Base-by-base conservation (phyloP, 2,329 filamentous ascomycete genomes). In the Geosmithia morbida region DNA sequence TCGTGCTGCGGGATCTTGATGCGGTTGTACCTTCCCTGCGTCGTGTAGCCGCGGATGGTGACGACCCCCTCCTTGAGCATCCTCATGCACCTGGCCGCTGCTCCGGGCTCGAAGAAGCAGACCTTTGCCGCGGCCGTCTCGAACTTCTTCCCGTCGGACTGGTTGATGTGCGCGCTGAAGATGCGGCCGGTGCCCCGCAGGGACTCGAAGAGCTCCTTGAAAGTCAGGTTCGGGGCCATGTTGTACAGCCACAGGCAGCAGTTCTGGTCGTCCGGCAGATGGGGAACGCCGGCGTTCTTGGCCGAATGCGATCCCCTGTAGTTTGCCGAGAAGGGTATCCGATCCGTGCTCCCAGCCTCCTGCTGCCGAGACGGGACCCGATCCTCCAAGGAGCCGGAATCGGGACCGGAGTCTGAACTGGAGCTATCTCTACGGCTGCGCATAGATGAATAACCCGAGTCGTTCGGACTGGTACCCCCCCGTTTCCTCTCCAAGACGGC, bases 171-270 rank as follows among this genome's bases (percentile, higher is more conserved):
- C 2, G 63, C 63, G 43, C 71, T 70, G 54, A 63, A 77, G 11
- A 78, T 58, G 48, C 75, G 72, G 2, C 75, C 75, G 29, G 69
- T 59, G 50, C 62, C 54, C 11, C 65, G 63, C 42, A 78, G 66
- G 2, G 60, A 51, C 1, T 53, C 49, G 1, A 78, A 66, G 1
- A 78, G 68, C 52, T 68, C 61, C 22, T 57, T 52, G 41, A 68
- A 62, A 2, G 61, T 66, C 41, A 71, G 57, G 46, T 62, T 51
- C 0, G 67, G 61, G 0, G 74, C 70, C 0, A 79, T 63, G 45
- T 72, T 70, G 2, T 68, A 72, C 22, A 79, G 52, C 67, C 72
- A 78, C 1, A 78, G 59, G 0, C 71, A 65, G 30, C 72, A 74
- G 56, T 75, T 77, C 30, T 65, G 47, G 11, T 60, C 57, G 1